phyloP scores from a whole-genome alignment of 306 rosid genomes.

The Trichosanthes cucumerina region DNA sequence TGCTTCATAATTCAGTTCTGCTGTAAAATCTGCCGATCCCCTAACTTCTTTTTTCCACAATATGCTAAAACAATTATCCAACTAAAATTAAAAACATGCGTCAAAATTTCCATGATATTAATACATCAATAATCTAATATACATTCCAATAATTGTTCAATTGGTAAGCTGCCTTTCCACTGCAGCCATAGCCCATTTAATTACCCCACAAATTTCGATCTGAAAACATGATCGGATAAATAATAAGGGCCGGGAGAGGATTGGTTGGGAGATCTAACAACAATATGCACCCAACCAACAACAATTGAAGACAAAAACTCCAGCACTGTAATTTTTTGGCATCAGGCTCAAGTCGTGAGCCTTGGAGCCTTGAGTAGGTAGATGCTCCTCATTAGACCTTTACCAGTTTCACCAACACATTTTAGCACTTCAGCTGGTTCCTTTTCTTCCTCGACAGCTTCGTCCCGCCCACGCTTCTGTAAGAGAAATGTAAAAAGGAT shows the following conservation, averaged over 20 bases:
- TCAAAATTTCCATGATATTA: not conserved
- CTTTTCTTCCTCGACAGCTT: slow-evolving; percentile 26
- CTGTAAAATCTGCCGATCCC: not conserved
- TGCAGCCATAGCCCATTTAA: not conserved
- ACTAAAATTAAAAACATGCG: not conserved
- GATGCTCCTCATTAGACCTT: slow-evolving; percentile 66
- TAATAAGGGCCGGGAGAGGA: not conserved
- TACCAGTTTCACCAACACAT: slow-evolving; percentile 62
- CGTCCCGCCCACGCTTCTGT: slow-evolving; percentile 73
- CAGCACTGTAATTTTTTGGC: not conserved
- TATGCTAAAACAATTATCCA: not conserved
- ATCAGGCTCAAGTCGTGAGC: slow-evolving; percentile 1
- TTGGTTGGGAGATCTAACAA: not conserved
- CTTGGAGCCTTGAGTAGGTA: slow-evolving; percentile 60
- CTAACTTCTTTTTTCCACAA: not conserved
- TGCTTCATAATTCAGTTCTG: not conserved
- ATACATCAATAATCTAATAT: slow-evolving; percentile 1
- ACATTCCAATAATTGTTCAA: not conserved
- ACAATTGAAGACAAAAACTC: not conserved
- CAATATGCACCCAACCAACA: not conserved
- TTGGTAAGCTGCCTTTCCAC: not conserved
- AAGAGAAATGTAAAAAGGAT: not conserved
- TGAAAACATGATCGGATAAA: not conserved
- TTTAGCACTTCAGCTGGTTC: slow-evolving; percentile 47
- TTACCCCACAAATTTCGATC: not conserved